These are phyloP conservation scores for Talaromyces liani DNA, from an alignment of 495 filamentous ascomycete genomes.

Conservation along the genomic window DNA sequence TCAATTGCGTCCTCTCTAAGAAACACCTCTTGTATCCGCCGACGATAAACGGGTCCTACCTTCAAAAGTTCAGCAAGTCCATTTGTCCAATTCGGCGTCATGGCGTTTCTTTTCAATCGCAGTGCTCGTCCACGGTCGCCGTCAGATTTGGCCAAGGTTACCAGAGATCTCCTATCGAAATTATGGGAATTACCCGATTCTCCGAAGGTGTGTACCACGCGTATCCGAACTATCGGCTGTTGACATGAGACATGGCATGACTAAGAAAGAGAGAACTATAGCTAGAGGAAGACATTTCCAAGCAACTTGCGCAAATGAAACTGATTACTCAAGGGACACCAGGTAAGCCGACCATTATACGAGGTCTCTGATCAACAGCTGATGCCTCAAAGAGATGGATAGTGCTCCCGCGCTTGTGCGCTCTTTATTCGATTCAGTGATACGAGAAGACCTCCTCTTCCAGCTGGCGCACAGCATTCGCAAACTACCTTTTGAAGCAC, in stretches of 20 bases:
- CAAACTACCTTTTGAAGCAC: conserved; percentile 84
- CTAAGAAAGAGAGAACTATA: conserved; percentile 16
- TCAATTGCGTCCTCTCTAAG: neutral
- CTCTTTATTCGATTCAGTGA: conserved; percentile 67
- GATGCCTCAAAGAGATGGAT: conserved; percentile 58
- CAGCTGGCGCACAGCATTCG: conserved; percentile 71
- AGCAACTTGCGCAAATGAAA: conserved; percentile 75
- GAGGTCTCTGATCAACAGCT: conserved; percentile 2
- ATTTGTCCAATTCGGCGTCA: conserved; percentile 24
- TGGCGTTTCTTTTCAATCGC: conserved; percentile 90
- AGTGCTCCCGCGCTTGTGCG: conserved; percentile 79
- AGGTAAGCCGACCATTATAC: conserved; percentile 41
- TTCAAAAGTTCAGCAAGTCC: neutral
- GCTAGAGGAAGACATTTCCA: conserved; percentile 69
- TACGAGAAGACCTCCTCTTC: conserved; percentile 82
- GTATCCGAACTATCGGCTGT: conserved; percentile 6
- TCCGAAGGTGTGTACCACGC: conserved; percentile 37
- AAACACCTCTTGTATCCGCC: neutral
- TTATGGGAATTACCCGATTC: conserved; percentile 36
- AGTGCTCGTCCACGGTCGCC: conserved; percentile 43
- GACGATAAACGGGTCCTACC: neutral
- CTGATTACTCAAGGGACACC: conserved; percentile 74
- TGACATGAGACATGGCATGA: conserved; percentile 11
- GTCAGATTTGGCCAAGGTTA: conserved; percentile 48
- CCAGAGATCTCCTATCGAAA: conserved; percentile 48